Evolutionary conservation across 2,329 filamentous ascomycete genomes (phyloP).

Genomic region (Sporothrix luriei): DNA sequence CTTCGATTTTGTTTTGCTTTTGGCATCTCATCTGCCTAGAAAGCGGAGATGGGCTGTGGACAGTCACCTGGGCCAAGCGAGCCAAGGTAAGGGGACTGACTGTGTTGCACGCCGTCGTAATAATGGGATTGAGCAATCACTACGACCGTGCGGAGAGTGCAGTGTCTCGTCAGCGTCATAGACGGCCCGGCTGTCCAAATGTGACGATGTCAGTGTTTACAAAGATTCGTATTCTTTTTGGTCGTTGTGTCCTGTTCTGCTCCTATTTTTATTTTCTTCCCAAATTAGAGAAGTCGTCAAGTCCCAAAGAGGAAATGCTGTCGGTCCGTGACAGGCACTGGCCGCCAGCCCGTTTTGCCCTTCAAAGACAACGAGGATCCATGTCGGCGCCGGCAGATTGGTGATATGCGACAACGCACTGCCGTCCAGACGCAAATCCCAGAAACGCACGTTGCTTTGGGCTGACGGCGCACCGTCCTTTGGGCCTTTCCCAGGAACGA

Average conservation of each 20-base stretch:
- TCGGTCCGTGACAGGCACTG: not conserved
- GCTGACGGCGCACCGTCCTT: not conserved
- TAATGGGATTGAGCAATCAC: constrained; percentile 4
- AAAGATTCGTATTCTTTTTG: not conserved
- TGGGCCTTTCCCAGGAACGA: constrained; percentile 14
- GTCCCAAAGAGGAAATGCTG: constrained; percentile 5
- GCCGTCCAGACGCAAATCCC: not conserved
- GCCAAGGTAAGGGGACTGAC: too few species aligned
- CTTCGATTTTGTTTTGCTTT: not conserved
- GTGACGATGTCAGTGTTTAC: constrained; percentile 1
- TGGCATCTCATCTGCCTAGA: not conserved
- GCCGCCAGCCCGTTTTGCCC: constrained; percentile 7
- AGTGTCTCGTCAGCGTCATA: not conserved
- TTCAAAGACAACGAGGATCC: not conserved
- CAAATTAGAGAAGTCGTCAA: not conserved
- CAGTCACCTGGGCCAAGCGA: constrained; percentile 6
- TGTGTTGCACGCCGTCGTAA: not conserved
- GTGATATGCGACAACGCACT: not conserved
- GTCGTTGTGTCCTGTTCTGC: not conserved
- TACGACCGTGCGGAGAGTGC: not conserved
- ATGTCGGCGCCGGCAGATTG: constrained; percentile 9
- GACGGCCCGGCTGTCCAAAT: not conserved
- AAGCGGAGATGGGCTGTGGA: not conserved
- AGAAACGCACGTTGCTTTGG: constrained; percentile 15
- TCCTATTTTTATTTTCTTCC: not conserved